Conservation (phyloP, 257 asterid genomes). For the Ocimum tenuiflorum region DNA sequence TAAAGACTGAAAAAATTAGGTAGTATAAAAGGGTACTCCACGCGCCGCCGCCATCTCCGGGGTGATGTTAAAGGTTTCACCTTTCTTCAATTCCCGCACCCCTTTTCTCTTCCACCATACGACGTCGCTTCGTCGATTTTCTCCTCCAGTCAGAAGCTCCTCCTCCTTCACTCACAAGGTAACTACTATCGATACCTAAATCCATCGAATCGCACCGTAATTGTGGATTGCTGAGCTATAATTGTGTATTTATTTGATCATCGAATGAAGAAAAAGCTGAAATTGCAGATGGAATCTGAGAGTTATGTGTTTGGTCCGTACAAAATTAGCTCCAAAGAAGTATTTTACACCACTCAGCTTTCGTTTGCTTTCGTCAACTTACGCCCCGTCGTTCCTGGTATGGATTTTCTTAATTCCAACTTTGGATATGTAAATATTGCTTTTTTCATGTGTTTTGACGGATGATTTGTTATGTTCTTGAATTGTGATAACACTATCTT, state of each 20-base stretch:
- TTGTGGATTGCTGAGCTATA: background rate
- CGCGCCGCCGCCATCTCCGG: slow-evolving; percentile 12
- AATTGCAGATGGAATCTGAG: slow-evolving; percentile 54
- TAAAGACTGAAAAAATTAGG: background rate
- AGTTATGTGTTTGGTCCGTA: slow-evolving; percentile 61
- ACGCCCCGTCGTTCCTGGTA: slow-evolving; percentile 85
- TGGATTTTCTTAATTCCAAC: background rate
- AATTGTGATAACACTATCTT: background rate
- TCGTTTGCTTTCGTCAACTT: slow-evolving; percentile 83
- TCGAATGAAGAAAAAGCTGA: background rate
- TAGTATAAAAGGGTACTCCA: background rate
- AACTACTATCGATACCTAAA: no score
- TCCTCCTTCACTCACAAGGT: no score
- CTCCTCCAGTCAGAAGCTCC: no score
- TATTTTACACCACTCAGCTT: slow-evolving; percentile 55
- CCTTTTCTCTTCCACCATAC: background rate
- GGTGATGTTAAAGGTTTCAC: slow-evolving; percentile 31
- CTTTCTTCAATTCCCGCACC: slow-evolving; percentile 12
- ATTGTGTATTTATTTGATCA: background rate
- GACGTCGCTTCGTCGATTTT: no score
- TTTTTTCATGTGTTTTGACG: background rate
- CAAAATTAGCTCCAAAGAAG: slow-evolving; percentile 55
- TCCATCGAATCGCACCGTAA: no score
- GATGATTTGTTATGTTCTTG: background rate
- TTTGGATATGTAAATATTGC: background rate